phyloP scores from a whole-genome alignment of 768 basidiomycete species.

The Suillus placidus region DNA sequence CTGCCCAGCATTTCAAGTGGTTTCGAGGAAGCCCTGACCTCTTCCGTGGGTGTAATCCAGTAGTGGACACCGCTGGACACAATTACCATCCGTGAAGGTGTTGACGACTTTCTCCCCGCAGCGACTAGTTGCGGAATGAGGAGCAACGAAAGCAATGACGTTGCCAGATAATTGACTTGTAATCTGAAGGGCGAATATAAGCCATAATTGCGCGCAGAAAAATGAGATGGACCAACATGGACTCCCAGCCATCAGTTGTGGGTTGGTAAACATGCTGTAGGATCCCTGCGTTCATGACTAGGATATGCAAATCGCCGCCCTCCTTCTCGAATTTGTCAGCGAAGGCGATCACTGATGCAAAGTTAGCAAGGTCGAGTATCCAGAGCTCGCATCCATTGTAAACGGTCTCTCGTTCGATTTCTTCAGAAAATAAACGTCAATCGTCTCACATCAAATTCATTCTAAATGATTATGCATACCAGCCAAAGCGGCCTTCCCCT shows the following conservation, averaged over 20 bases:
- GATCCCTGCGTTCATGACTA: conserved; percentile 48
- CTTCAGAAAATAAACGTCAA: conserved; percentile 14
- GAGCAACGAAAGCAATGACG: conserved; percentile 33
- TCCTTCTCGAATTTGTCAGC: conserved; percentile 29
- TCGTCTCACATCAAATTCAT: neutral
- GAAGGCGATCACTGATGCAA: conserved; percentile 44
- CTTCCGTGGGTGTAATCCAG: conserved; percentile 18
- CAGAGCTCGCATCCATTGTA: conserved; percentile 40
- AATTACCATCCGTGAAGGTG: conserved; percentile 31
- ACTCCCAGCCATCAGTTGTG: conserved; percentile 51
- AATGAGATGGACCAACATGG: conserved; percentile 31
- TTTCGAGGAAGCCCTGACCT: conserved; percentile 21
- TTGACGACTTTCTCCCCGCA: conserved; percentile 27
- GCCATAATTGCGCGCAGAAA: neutral
- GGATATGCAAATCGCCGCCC: conserved; percentile 38
- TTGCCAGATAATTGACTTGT: conserved; percentile 39
- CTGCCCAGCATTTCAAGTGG: conserved; percentile 30
- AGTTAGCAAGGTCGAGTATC: conserved; percentile 43
- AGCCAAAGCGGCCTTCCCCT: conserved; percentile 22
- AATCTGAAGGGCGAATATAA: conserved; percentile 23
- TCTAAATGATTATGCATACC: conserved; percentile 18
- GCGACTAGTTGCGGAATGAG: conserved; percentile 34
- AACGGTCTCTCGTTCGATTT: conserved; percentile 27
- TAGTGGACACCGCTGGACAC: conserved; percentile 35
- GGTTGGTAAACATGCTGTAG: conserved; percentile 13